Evolutionary conservation across 2,329 filamentous ascomycete species (phyloP), one percentile per base, ranked within the genome.

Genomic region (Gliomastix tumulicola): DNA sequence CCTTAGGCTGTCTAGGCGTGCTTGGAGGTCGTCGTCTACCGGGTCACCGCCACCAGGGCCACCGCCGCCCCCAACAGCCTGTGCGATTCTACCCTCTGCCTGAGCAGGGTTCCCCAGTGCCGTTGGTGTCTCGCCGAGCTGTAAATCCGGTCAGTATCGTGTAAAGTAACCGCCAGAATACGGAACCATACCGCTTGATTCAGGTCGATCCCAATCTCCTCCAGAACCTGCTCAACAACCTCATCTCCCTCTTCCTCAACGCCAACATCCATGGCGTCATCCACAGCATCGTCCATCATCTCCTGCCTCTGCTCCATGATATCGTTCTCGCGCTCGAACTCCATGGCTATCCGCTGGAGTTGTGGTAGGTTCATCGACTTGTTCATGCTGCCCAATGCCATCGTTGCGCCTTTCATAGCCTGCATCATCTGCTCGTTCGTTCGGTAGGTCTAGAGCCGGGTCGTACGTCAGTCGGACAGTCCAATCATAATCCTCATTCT

Each of bases 361-460:
- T 88, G 88, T 1, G 92, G 92, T 4, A 98, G 78, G 56, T 98
- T 97, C 89, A 97, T 97, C 45, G 87, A 87, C 46, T 85, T 77
- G 62, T 98, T 98, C 92, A 98, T 98, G 66, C 85, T 94, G 37
- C 89, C 88, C 7, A 98, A 70, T 4, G 95, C 82, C 62, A 83
- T 81, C 2, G 92, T 97, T 5, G 92, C 92, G 22, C 92, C 92
- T 63, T 96, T 98, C 92, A 98, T 97, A 8, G 89, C 92, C 62
- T 95, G 88, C 89, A 96, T 96, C 92, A 98, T 98, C 63, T 97
- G 90, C 61, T 98, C 92, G 62, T 98, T 98, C 48, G 89, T 96
- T 46, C 92, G 82, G 46, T 97, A 90, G 34, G 92, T 98, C 87
- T 95, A 51, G 15, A 17, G 18, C 13, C 9, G n/a, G n/a, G n/a